A percentile compares a stretch with the other conserved stretches of the same genome.
Evolutionary conservation across 192 early-diverging fungal species (phyloP).

Genomic region (Lobosporangium transversale): DNA sequence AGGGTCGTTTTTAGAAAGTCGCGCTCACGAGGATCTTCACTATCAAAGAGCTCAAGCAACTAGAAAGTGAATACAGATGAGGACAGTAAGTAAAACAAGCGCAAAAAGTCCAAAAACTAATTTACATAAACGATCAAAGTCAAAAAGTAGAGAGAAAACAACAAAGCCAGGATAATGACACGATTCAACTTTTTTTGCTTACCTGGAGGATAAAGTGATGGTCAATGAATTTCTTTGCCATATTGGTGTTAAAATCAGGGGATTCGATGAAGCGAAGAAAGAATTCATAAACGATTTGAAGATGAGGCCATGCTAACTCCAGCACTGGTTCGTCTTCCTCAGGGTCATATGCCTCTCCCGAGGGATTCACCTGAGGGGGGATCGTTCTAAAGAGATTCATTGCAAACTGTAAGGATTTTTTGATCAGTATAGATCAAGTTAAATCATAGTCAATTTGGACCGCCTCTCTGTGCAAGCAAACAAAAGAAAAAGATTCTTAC

Average conservation of each 20-base stretch:
- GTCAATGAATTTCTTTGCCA: slow-evolving; percentile 97
- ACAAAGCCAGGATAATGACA: no score
- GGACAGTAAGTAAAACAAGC: no score
- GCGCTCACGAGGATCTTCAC: slow-evolving; percentile 97
- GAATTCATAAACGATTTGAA: slow-evolving; percentile 98
- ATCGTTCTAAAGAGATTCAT: slow-evolving; percentile 96
- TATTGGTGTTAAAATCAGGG: slow-evolving; percentile 96
- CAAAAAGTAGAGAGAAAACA: no score
- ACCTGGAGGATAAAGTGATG: slow-evolving; percentile 93
- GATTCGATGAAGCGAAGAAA: slow-evolving; percentile 98
- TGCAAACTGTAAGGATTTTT: slow-evolving; percentile 80
- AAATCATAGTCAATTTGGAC: neutral
- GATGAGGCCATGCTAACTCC: slow-evolving; percentile 97
- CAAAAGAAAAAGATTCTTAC: slow-evolving; percentile 55
- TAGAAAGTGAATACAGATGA: no score
- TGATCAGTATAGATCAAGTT: neutral
- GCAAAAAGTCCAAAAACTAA: slow-evolving; percentile 6
- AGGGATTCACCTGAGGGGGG: slow-evolving; percentile 94
- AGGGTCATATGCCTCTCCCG: slow-evolving; percentile 97
- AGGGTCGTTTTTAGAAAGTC: slow-evolving; percentile 99
- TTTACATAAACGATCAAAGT: neutral
- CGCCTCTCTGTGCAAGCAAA: no score
- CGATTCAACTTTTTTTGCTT: no score
- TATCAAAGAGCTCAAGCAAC: slow-evolving; percentile 98
- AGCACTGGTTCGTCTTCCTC: slow-evolving; percentile 99